Evolutionary conservation across 2,329 filamentous ascomycete genomes (phyloP).

Genomic region (Penicillium janthinellum): DNA sequence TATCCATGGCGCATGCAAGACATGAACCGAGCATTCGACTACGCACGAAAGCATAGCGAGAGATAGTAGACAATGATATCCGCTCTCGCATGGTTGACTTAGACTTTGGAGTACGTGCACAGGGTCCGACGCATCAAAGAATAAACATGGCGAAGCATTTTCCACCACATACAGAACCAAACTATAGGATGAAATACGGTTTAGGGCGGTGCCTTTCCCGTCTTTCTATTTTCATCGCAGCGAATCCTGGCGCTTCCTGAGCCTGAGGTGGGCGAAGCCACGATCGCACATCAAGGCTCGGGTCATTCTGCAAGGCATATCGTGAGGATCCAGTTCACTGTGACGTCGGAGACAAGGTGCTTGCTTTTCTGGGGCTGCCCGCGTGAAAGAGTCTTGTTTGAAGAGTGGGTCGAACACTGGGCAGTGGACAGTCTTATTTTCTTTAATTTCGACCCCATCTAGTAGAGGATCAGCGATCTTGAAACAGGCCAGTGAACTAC

Average conservation of each 20-base stretch:
- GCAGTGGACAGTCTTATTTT: not conserved
- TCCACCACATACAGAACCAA: not conserved
- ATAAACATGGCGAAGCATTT: slow-evolving; percentile 1
- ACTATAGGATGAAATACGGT: not conserved
- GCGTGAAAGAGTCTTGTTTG: not conserved
- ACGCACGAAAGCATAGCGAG: not conserved
- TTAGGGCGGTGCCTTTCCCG: slow-evolving; percentile 1
- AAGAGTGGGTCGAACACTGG: not conserved
- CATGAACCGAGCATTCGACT: not conserved
- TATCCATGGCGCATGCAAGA: not conserved
- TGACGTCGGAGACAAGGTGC: not conserved
- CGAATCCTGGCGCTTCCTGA: not conserved
- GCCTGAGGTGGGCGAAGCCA: not conserved
- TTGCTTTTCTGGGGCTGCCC: not conserved
- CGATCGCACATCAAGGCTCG: not conserved
- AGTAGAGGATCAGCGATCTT: slow-evolving; percentile 18
- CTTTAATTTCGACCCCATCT: slow-evolving; percentile 8
- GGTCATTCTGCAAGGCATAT: not conserved
- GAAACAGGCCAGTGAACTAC: slow-evolving; percentile 21
- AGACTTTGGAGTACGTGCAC: not conserved
- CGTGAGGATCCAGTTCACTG: slow-evolving; percentile 2
- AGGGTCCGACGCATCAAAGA: not conserved
- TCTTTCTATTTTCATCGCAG: slow-evolving; percentile 5
- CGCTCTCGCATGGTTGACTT: not conserved
- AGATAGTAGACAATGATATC: not conserved